Base-by-base conservation (phyloP, 192 early-diverging fungal genomes). In the Spizellomyces sp. region DNA sequence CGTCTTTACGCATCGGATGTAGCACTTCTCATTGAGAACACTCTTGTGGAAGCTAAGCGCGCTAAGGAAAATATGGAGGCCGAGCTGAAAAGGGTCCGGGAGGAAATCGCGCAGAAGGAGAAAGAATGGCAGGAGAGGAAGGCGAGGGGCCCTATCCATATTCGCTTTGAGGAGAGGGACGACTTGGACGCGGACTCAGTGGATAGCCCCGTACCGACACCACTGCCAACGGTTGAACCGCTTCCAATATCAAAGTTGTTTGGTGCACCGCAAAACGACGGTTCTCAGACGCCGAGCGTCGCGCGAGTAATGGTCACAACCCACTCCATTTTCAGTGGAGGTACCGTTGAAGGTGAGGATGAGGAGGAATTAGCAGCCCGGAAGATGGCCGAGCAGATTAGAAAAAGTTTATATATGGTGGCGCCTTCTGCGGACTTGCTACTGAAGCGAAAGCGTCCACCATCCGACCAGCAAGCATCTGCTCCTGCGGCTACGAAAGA, bases 1-100 rank as follows among this genome's bases (percentile, higher is more conserved):
- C 83, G 92, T 6, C 86, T 96, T 76, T 84, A 96, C 66, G 88
- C 92, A 0, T 66, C 77, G 5, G 96, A 96, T 45, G 65, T 99
- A 9, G 90, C 86, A 0, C 12, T 68, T 9, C 41, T 82, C 58
- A 77, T 84, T 45, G 77, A 81, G 45, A 45, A 76, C 21, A 65
- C 78, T 9, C 15, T 55, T 7, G 42, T 52, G 14, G 73, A 70
- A 12, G 77, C 71, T 5, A 9, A 46, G n/a, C 22, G 58, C 21
- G 47, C 71, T 1, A 59, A 56, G 46, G 48, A 56, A 8, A 58
- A 62, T 6, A 52, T 61, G 45, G 69, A 69, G 50, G 63, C 58
- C 21, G 56, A 77, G 54, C 41, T 70, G 21, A 69, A 55, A 50
- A 36, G 70, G 14, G 21, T 82, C 9, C 7, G 17, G 42, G 64